Evolutionary conservation across 192 early-diverging fungal genomes (phyloP), one percentile per base, ranked within the genome.

Genomic region (Endogone sp.): DNA sequence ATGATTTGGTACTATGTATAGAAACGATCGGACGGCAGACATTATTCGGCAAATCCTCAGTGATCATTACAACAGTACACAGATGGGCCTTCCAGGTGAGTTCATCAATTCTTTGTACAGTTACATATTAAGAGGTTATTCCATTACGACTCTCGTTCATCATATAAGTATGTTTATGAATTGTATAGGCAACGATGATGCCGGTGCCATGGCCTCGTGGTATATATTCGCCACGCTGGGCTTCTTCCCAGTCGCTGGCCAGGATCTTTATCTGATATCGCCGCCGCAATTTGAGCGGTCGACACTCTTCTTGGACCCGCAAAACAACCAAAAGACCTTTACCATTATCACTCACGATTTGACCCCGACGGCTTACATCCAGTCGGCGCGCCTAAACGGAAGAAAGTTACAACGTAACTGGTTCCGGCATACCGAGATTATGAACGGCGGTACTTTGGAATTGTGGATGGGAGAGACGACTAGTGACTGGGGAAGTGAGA

Each of bases 191-290:
- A 75, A 75, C 56, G 74, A 75, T 61, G 74, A 75, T 37, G 59
- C 37, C 60, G 74, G 63, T 29, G 37, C 74, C 8, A 70, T 71
- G 63, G 68, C 58, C 9, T 71, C 74, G 6, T 75, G 57, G 30
- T 60, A 58, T 21, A 62, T 74, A 27, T 75, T 57, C 32, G 58
- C 74, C 3, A 59, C 63, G 60, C 55, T 75, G 25, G 74, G 74
- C 3, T 56, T 75, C 55, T 75, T 65, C 63, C 74, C 74, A 9
- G 74, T 75, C 6, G 66, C 74, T 1, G 74, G 74, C 6, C 67
- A 70, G 23, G 74, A 75, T 22, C 63, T 75, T 2, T 75, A 75
- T 22, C 71, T 75, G 6, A 24, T 75, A 10, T 26, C 29, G 23
- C 60, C 72, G 49, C 74, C 74, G 28, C 31, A 61, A 11, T 75